Evolutionary conservation across 176 grass and related monocot species (phyloP).

Genomic region (Luzula sylvatica): DNA sequence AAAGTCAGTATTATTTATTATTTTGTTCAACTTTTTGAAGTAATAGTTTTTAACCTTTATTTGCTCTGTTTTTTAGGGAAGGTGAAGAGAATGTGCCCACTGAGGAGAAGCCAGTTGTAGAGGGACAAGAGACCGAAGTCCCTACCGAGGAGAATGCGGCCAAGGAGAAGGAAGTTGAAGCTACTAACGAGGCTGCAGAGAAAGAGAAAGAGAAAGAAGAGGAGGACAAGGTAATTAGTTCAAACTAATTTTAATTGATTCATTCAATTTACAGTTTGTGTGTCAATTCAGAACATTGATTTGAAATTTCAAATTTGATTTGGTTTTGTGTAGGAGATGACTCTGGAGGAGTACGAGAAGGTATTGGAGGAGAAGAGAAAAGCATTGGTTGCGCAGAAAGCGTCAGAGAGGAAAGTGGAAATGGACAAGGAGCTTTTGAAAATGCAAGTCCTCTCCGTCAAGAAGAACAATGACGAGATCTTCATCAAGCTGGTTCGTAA

Average conservation of each 20-base stretch:
- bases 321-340: conserved; percentile 51
- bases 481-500: conserved; percentile 64
- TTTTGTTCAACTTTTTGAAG: neutral
- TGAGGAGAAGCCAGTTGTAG: conserved; percentile 26
- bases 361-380: conserved; percentile 69
- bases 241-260: too few species aligned
- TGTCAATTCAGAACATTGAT: conserved; percentile 55
- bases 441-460: conserved; percentile 55
- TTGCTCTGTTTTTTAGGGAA: conserved; percentile 18
- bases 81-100: conserved; percentile 19
- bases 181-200: conserved; percentile 23
- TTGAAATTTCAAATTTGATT: neutral
- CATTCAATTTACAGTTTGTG: conserved; percentile 15
- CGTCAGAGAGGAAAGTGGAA: conserved; percentile 65
- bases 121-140: conserved; percentile 11
- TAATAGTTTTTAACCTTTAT: conserved; percentile 3
- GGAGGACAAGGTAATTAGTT: conserved; percentile 46
- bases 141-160: conserved; percentile 12
- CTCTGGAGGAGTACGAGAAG: conserved; percentile 86
- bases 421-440: conserved; percentile 61
- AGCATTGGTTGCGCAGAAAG: conserved; percentile 49
- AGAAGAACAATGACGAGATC: conserved; percentile 40
- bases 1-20: neutral
- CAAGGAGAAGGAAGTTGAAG: conserved; percentile 30
- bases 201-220: conserved; percentile 26